Evolutionary conservation across 2,329 filamentous ascomycete genomes (phyloP).

Genomic region (Fusarium temperatum): DNA sequence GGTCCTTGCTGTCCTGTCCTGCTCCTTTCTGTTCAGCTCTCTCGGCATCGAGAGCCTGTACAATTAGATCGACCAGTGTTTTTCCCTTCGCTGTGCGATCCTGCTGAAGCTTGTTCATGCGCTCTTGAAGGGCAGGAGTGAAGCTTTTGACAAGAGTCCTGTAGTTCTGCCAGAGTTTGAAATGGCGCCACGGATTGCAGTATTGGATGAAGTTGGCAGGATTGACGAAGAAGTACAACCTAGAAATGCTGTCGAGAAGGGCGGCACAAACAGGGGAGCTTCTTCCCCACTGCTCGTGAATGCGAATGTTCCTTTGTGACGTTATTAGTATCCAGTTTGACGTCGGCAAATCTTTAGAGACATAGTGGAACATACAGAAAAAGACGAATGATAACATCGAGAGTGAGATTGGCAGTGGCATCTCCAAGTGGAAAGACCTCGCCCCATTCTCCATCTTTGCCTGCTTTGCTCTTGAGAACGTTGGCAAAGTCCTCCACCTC

Average conservation of each 20-base stretch:
- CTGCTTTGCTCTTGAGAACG: constrained; percentile 14
- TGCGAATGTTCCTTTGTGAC: constrained; percentile 7
- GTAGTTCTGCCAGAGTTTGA: constrained; percentile 30
- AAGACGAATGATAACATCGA: constrained; percentile 52
- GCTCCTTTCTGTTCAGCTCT: background rate
- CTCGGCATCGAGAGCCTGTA: constrained; percentile 20
- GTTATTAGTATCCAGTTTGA: background rate
- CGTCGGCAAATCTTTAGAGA: background rate
- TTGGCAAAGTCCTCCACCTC: constrained; percentile 50
- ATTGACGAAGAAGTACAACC: constrained; percentile 17
- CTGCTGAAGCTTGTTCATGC: constrained; percentile 1
- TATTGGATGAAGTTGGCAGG: constrained; percentile 12
- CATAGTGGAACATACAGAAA: constrained; percentile 40
- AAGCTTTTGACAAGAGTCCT: constrained; percentile 9
- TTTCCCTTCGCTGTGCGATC: constrained; percentile 6
- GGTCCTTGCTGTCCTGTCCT: background rate
- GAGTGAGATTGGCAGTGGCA: constrained; percentile 49
- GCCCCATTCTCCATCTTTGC: constrained; percentile 9
- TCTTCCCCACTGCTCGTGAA: constrained; percentile 21
- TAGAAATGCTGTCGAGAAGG: constrained; percentile 17
- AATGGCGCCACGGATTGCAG: constrained; percentile 28
- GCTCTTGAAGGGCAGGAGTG: constrained; percentile 7
- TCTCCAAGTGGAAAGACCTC: constrained; percentile 45
- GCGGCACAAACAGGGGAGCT: constrained; percentile 10
- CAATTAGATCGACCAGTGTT: constrained; percentile 26